These are phyloP conservation scores for Aspergillus steynii DNA, from an alignment of 495 filamentous ascomycete genomes.

Conservation along the genomic window DNA sequence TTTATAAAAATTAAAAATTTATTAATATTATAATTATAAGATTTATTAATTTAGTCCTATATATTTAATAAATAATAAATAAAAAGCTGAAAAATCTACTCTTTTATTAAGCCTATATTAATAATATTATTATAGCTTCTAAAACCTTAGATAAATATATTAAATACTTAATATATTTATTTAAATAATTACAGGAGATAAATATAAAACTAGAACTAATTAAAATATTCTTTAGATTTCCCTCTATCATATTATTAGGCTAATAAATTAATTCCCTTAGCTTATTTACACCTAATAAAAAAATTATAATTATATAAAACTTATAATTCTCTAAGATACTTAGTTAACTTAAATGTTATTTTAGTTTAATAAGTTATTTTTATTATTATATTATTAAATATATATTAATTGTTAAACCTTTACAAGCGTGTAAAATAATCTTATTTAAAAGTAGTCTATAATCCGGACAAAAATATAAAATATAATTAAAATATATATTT, in stretches of 20 bases:
- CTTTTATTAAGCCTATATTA: conserved; percentile 7
- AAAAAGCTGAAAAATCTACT: neutral
- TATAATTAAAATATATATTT: neutral
- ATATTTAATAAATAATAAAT: conserved; percentile 8
- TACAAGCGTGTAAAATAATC: neutral
- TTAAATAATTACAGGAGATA: neutral
- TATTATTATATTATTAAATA: conserved; percentile 6
- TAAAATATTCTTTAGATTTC: conserved; percentile 1
- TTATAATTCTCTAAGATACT: neutral
- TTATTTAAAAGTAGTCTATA: neutral
- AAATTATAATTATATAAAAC: neutral
- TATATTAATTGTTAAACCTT: neutral
- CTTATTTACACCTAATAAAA: neutral
- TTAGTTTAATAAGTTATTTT: conserved; percentile 2
- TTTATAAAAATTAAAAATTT: neutral
- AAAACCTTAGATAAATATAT: neutral
- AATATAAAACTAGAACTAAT: neutral
- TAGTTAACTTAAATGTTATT: neutral
- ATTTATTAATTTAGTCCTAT: conserved; percentile 4
- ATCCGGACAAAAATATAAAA: neutral
- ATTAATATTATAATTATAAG: conserved; percentile 4
- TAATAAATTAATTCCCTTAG: neutral
- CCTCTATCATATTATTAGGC: neutral
- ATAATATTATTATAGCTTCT: conserved; percentile 2
- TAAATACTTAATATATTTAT: neutral